Base-by-base conservation (phyloP, 805 yeast species). In the Lipomyces yamanashiensis region DNA sequence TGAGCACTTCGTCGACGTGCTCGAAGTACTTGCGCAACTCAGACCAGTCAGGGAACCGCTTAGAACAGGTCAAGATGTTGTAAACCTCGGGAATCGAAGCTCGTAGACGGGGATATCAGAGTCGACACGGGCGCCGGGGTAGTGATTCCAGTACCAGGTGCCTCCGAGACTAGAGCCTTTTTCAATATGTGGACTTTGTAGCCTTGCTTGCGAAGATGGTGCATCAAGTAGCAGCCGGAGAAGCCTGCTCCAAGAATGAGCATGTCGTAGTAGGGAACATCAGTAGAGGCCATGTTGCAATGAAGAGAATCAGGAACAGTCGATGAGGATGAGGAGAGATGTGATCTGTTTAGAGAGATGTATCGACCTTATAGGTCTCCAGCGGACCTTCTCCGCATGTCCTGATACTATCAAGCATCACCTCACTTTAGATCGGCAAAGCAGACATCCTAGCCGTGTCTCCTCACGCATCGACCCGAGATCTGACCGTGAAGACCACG, bases 41-140 rank as follows among this genome's bases (percentile, higher is more conserved):
- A 15, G 61, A 50, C 64, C 69, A 67, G 45, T 64, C 72, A 17
- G 76, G 75, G 52, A 63, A 74, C 45, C 65, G 63, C 44, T 62
- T 69, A 21, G 65, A 41, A 71, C 73, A 74, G 34, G 62, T 55
- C 72, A 73, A 74, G 47, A 64, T 63, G 49, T 66, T 54, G 58
- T 69, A 71, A 33, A 70, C 54, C 73, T 74, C 10, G 71, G 67
- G 52, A 67, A 58, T 49, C 63, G 59, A 23, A 73, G 59, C 59
- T 73, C 72, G 61, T 74, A 74, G 40, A 61, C 44, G 13, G 76
- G 77, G 33, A 68, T 66, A 7, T 64, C 68, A 19, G 71, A 64
- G 62, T 74, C 76, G 53, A 72, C 74, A 19, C 74, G 61, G 13
- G 75, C 72, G 43, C 72, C 72, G 48, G 71, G 72, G 58, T 69